Evolutionary conservation across 345 rosid genomes (phyloP).

Genomic region (Sisymbrium altissimum): DNA sequence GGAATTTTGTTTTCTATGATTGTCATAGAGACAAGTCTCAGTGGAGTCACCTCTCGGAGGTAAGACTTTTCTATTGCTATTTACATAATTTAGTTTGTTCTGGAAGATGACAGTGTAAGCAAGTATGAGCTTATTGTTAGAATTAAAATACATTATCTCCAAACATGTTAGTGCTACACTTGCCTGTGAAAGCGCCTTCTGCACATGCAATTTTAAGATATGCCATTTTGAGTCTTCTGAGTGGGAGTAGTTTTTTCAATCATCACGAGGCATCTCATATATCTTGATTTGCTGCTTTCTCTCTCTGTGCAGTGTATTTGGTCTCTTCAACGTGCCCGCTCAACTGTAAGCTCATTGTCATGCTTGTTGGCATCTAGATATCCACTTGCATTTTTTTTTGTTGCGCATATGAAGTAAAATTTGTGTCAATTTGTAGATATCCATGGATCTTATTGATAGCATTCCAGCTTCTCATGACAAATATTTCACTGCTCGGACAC

Average conservation of each 20-base stretch:
- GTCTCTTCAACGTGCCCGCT: slow-evolving; percentile 95
- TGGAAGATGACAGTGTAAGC: background rate
- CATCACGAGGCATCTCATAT: background rate
- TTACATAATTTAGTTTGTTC: background rate
- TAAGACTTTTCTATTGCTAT: slow-evolving; percentile 31
- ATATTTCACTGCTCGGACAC: slow-evolving; percentile 94
- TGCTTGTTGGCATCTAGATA: background rate
- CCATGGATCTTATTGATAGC: slow-evolving; percentile 70
- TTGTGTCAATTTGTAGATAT: slow-evolving; percentile 56
- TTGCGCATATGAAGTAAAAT: slow-evolving; percentile 5
- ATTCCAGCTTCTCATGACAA: slow-evolving; percentile 88
- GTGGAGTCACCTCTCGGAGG: slow-evolving; percentile 92
- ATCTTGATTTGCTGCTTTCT: slow-evolving; percentile 13
- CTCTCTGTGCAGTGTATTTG: slow-evolving; percentile 77
- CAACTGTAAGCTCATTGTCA: slow-evolving; percentile 56
- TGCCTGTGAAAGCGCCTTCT: background rate
- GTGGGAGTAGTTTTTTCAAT: background rate
- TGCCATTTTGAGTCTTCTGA: background rate
- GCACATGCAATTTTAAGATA: background rate
- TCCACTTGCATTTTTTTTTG: slow-evolving; percentile 1
- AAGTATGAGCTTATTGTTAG: background rate
- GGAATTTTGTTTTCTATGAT: slow-evolving; percentile 90
- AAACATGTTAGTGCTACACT: background rate
- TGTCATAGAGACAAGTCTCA: slow-evolving; percentile 89
- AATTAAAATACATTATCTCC: background rate